A percentile compares a stretch with the other conserved stretches of the same genome.
Conservation (phyloP, 768 basidiomycete genomes). For the Suillus plorans region DNA sequence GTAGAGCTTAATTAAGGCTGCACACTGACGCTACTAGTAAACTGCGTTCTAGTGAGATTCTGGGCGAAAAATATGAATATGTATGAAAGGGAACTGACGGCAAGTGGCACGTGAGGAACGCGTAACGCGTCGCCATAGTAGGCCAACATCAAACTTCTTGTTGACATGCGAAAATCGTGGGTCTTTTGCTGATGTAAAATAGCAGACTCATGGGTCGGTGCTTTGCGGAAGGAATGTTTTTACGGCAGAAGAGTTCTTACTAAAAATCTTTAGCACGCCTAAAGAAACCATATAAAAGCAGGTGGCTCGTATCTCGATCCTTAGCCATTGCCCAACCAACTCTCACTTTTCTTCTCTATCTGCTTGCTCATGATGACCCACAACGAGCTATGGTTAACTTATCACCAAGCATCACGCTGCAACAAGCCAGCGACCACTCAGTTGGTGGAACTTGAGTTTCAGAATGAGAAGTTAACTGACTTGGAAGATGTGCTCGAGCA, state of each 20-base stretch:
- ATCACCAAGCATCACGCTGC: constrained; percentile 45
- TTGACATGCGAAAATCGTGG: too few relatives aligned
- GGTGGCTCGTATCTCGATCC: neutral
- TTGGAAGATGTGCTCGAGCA: constrained; percentile 51
- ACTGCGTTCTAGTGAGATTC: too few relatives aligned
- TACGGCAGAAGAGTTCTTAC: neutral
- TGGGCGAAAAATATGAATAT: too few relatives aligned
- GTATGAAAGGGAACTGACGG: too few relatives aligned
- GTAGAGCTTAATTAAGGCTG: neutral
- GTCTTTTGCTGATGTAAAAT: neutral
- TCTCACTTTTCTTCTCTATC: constrained; percentile 6
- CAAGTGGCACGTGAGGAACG: too few relatives aligned
- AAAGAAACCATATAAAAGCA: constrained; percentile 12
- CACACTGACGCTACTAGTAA: neutral
- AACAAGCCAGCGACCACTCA: constrained; percentile 43
- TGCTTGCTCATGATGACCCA: constrained; percentile 23
- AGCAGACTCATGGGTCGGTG: neutral
- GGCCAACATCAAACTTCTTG: too few relatives aligned
- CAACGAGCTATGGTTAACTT: constrained; percentile 49
- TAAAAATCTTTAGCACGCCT: neutral
- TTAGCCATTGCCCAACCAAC: neutral
- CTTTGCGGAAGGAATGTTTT: neutral
- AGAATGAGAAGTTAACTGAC: constrained; percentile 39
- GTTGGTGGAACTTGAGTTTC: constrained; percentile 46
- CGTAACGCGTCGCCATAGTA: too few relatives aligned